Conservation (phyloP, 2,329 filamentous ascomycete species). For the Hypomyces rosellus region DNA sequence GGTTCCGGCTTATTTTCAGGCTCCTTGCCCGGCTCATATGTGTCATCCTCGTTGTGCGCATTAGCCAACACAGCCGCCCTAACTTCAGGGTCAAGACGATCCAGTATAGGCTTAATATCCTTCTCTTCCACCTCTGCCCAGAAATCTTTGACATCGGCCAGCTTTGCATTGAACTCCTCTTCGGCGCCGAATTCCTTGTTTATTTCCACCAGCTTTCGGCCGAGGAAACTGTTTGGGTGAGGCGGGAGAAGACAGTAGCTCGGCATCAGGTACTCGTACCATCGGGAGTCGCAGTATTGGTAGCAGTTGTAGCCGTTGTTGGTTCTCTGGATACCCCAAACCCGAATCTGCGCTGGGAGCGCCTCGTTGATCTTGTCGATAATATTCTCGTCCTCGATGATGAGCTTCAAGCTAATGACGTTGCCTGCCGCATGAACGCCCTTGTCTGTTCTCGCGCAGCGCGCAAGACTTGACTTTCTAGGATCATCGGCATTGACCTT, state of each 20-base stretch:
- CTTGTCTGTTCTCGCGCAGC: constrained; percentile 94
- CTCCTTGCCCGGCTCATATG: constrained; percentile 15
- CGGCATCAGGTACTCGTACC: constrained; percentile 96
- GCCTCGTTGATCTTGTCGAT: constrained; percentile 86
- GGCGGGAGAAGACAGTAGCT: constrained; percentile 89
- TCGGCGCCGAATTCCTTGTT: constrained; percentile 68
- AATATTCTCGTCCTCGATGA: constrained; percentile 83
- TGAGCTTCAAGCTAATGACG: constrained; percentile 89
- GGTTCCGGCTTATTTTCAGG: constrained; percentile 16
- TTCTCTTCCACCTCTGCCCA: constrained; percentile 80
- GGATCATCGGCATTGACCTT: constrained; percentile 96
- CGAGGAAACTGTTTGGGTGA: constrained; percentile 80
- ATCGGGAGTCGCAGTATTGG: constrained; percentile 86
- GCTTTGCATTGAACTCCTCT: constrained; percentile 60
- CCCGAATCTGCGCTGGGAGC: constrained; percentile 79
- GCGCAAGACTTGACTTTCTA: constrained; percentile 89
- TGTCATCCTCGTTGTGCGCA: constrained; percentile 41
- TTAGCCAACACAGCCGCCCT: constrained; percentile 56
- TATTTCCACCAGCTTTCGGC: constrained; percentile 71
- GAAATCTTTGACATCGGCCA: constrained; percentile 72
- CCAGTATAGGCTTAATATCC: constrained; percentile 65
- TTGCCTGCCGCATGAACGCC: constrained; percentile 95
- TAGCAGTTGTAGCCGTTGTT: constrained; percentile 93
- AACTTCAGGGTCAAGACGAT: constrained; percentile 56
- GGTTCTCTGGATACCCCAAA: constrained; percentile 90